These are phyloP conservation scores for Fomitopsis schrenkii DNA, from an alignment of 1,284 basidiomycete genomes.

Conservation along the genomic window DNA sequence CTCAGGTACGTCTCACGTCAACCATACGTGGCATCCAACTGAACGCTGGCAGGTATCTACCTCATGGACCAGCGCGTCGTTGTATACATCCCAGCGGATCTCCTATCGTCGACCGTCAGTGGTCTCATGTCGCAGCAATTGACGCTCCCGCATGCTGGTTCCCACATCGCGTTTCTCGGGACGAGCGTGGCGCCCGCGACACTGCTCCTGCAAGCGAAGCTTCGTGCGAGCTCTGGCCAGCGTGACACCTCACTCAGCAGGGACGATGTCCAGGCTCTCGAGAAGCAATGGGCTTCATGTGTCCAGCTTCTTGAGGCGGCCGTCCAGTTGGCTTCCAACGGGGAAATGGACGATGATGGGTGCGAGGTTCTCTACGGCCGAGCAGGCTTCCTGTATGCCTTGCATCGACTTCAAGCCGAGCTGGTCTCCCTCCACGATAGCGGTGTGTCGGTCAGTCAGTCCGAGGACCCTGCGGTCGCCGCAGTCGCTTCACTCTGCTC, in stretches of 20 bases:
- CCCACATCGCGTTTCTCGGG: slow-evolving; percentile 20
- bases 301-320: slow-evolving; percentile 19
- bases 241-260: background rate
- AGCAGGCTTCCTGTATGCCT: slow-evolving; percentile 49
- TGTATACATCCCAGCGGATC: slow-evolving; percentile 11
- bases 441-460: background rate
- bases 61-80: slow-evolving; percentile 25
- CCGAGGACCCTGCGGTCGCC: slow-evolving; percentile 12
- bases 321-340: slow-evolving; percentile 15
- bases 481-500: slow-evolving; percentile 14
- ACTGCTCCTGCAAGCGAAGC: slow-evolving; percentile 24
- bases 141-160: slow-evolving; percentile 15
- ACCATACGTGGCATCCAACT: background rate
- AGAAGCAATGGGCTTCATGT: slow-evolving; percentile 17
- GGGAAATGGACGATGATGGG: slow-evolving; percentile 30
- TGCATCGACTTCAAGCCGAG: slow-evolving; percentile 37
- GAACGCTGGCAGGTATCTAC: slow-evolving; percentile 15
- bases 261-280: slow-evolving; percentile 12
- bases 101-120: slow-evolving; percentile 13
- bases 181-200: slow-evolving; percentile 29
- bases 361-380: slow-evolving; percentile 57
- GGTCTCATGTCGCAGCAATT: slow-evolving; percentile 13
- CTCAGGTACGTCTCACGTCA: slow-evolving; percentile 15
- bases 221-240: slow-evolving; percentile 7
- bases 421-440: slow-evolving; percentile 3